A percentile compares a stretch with the other conserved stretches of the same genome.
Evolutionary conservation across 495 filamentous ascomycete species (phyloP).

Genomic region (Tuber umbilicatum): DNA sequence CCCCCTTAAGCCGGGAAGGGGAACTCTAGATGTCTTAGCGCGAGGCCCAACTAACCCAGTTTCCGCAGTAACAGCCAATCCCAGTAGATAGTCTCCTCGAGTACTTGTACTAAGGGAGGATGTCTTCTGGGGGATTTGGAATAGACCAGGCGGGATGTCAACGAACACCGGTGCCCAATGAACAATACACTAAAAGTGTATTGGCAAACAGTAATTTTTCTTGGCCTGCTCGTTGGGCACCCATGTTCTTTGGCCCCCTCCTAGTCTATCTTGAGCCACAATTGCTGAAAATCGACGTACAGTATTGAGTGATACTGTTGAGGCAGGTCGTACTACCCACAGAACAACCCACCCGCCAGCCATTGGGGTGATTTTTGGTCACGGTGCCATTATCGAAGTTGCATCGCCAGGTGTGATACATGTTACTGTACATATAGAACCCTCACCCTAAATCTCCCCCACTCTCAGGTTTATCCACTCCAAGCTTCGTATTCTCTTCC

Average conservation of each 20-base stretch:
- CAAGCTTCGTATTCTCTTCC: neutral
- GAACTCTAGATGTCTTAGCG: neutral
- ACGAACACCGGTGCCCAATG: too few species aligned
- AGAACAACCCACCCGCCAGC: neutral
- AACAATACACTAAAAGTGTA: too few species aligned
- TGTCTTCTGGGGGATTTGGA: neutral
- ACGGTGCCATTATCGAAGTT: neutral
- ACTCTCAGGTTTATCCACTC: neutral
- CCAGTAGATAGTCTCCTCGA: neutral
- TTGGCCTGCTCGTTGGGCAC: too few species aligned
- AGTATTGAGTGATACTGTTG: neutral
- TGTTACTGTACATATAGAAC: neutral
- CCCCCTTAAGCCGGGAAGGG: neutral
- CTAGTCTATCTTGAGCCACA: neutral
- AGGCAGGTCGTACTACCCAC: neutral
- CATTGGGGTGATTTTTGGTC: neutral
- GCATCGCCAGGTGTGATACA: neutral
- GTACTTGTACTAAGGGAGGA: too few species aligned
- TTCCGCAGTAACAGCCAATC: neutral
- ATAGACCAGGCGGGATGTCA: too few species aligned
- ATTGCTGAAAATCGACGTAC: neutral
- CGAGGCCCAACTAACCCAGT: neutral
- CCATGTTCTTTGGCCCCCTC: too few species aligned
- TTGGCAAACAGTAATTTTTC: too few species aligned
- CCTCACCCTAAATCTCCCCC: neutral